Percentiles rank a stretch among this genome's conserved stretches.
phyloP scores from a whole-genome alignment of 1,284 basidiomycete genomes.

The Taiwanofungus camphoratus region DNA sequence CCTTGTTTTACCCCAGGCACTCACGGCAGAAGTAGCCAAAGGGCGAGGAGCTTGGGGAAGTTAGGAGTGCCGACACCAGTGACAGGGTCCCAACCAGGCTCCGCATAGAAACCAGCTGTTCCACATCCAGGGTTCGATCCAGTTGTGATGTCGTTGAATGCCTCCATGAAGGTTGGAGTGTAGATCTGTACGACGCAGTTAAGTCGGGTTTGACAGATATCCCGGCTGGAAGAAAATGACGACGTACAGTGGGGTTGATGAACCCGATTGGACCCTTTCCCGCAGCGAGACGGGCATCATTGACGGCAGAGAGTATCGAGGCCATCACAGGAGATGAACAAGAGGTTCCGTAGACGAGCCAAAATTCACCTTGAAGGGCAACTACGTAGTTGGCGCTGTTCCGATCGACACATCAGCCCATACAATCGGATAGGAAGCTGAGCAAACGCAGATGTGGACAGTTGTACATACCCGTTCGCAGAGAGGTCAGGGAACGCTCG shows the following conservation, averaged over 20 bases:
- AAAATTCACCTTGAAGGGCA: conserved; percentile 25
- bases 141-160: conserved; percentile 38
- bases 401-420: not conserved
- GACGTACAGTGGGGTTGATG: conserved; percentile 40
- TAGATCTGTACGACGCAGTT: conserved; percentile 25
- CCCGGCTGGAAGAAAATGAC: conserved; percentile 5
- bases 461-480: conserved; percentile 13
- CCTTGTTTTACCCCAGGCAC: no score
- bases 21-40: conserved; percentile 7
- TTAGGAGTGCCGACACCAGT: conserved; percentile 27
- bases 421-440: not conserved
- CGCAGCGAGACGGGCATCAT: conserved; percentile 46
- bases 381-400: conserved; percentile 39
- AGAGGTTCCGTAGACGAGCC: conserved; percentile 14
- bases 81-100: conserved; percentile 33
- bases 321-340: conserved; percentile 30
- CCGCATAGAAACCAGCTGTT: conserved; percentile 18
- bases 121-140: conserved; percentile 22
- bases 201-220: conserved; percentile 6
- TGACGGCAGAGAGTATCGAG: conserved; percentile 51
- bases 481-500: conserved; percentile 18
- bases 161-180: conserved; percentile 18
- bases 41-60: conserved; percentile 14
- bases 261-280: conserved; percentile 46
- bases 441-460: not conserved